These are phyloP conservation scores for Thyridium curvatum DNA, from an alignment of 2,329 filamentous ascomycete species.

Conservation along the genomic window DNA sequence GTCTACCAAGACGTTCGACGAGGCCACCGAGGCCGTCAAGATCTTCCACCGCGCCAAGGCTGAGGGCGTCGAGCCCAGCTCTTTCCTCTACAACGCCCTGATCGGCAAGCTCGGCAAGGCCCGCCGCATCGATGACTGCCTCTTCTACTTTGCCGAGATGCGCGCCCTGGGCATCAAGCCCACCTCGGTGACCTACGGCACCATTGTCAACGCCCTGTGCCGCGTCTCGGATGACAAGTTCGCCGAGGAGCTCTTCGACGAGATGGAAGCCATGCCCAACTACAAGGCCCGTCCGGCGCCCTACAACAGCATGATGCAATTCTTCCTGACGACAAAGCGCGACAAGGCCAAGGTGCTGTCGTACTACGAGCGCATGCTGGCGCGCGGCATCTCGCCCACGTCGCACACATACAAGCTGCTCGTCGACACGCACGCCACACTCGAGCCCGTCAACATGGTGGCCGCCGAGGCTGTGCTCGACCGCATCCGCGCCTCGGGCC, in stretches of 20 bases:
- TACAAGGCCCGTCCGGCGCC: constrained; percentile 96
- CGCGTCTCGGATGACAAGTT: constrained; percentile 97
- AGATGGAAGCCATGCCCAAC: constrained; percentile 98
- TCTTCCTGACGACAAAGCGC: constrained; percentile 95
- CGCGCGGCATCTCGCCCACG: constrained; percentile 80
- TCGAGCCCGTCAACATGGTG: constrained; percentile 84
- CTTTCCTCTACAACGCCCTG: constrained; percentile 95
- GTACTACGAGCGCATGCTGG: constrained; percentile 93
- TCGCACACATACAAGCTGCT: constrained; percentile 97
- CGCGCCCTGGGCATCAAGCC: constrained; percentile 85
- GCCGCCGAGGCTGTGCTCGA: constrained; percentile 81
- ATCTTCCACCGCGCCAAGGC: constrained; percentile 92
- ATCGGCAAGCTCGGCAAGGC: constrained; percentile 98
- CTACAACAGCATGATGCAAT: constrained; percentile 99
- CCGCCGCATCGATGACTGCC: constrained; percentile 92
- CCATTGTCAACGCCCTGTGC: constrained; percentile 95
- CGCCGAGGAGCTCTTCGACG: constrained; percentile 94
- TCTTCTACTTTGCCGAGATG: constrained; percentile 99
- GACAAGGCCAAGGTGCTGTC: constrained; percentile 88
- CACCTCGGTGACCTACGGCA: constrained; percentile 96
- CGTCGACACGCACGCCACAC: constrained; percentile 88
- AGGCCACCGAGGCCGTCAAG: constrained; percentile 92
- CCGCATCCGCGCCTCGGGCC: constrained; percentile 67
- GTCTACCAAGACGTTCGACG: constrained; percentile 94
- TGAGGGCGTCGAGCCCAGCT: constrained; percentile 92